Percentiles rank a stretch among this genome's conserved stretches.
Conservation (phyloP, 1,284 basidiomycete genomes). For the Blastosporella zonata region DNA sequence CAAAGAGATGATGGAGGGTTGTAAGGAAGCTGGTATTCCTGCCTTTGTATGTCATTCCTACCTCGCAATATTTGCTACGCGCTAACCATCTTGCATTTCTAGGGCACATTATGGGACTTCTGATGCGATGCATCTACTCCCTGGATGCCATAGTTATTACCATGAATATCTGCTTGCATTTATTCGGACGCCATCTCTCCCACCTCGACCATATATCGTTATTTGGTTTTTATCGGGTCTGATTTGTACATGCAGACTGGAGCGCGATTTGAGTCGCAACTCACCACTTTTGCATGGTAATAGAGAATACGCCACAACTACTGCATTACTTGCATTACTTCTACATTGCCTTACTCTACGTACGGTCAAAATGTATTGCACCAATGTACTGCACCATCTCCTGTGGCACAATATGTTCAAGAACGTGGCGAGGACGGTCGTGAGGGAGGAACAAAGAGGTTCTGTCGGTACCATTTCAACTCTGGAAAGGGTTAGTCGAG, state of each 20-base stretch:
- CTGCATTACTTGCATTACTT: slow-evolving; percentile 5
- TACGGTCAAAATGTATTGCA: background rate
- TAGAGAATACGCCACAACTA: slow-evolving; percentile 1
- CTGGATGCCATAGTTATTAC: background rate
- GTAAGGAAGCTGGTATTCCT: slow-evolving; percentile 59
- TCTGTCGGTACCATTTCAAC: slow-evolving; percentile 58
- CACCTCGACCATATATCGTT: slow-evolving; percentile 3
- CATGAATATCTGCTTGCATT: background rate
- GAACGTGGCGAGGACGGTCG: slow-evolving; percentile 5
- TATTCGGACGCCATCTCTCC: background rate
- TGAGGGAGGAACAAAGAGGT: slow-evolving; percentile 45
- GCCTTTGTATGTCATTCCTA: slow-evolving; percentile 42
- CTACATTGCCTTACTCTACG: too few relatives aligned
- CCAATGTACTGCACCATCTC: background rate
- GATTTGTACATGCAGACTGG: background rate
- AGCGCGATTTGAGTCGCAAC: background rate
- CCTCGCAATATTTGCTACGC: background rate
- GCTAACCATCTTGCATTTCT: slow-evolving; percentile 1
- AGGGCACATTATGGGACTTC: slow-evolving; percentile 45
- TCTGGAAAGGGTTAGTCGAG: slow-evolving; percentile 34
- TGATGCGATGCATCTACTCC: slow-evolving; percentile 14
- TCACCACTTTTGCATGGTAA: background rate
- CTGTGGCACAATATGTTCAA: too few relatives aligned
- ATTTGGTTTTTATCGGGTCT: slow-evolving; percentile 5
- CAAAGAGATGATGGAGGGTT: slow-evolving; percentile 67